Conservation (phyloP, 2,329 filamentous ascomycete species). For the Bisporella sp. region DNA sequence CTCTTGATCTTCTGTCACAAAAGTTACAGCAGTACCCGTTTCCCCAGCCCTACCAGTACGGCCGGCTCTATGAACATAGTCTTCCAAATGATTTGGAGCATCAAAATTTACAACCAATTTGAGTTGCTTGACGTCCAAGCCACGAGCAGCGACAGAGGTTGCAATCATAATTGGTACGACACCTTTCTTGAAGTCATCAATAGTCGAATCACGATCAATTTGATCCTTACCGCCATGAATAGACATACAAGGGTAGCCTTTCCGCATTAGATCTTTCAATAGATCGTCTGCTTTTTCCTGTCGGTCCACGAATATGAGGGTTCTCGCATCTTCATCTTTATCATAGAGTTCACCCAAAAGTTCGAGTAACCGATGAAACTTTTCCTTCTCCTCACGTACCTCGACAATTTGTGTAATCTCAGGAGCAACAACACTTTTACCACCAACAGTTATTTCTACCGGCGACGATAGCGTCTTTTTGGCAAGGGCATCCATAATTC, state of each 20-base stretch:
- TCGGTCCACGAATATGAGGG: constrained; percentile 85
- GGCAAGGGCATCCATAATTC: constrained; percentile 83
- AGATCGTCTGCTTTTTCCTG: constrained; percentile 84
- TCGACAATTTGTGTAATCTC: constrained; percentile 94
- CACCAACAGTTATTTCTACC: constrained; percentile 88
- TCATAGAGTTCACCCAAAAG: constrained; percentile 82
- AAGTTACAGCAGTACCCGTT: constrained; percentile 89
- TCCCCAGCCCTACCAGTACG: constrained; percentile 93
- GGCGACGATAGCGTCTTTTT: constrained; percentile 82
- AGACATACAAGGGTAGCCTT: constrained; percentile 85
- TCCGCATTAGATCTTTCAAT: constrained; percentile 70
- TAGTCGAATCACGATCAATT: constrained; percentile 85
- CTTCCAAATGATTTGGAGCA: constrained; percentile 87
- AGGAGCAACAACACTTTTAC: constrained; percentile 76
- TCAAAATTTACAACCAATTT: constrained; percentile 96
- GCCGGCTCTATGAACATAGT: constrained; percentile 91
- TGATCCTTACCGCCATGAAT: constrained; percentile 94
- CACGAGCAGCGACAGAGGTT: constrained; percentile 90
- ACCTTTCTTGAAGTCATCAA: constrained; percentile 88
- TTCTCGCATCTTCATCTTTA: constrained; percentile 80
- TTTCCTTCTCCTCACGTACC: constrained; percentile 72
- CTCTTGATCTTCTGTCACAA: constrained; percentile 86
- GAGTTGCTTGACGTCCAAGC: constrained; percentile 90
- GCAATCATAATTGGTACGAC: constrained; percentile 86
- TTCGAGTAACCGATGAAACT: constrained; percentile 78